A percentile compares a stretch with the other conserved stretches of the same genome.
These are phyloP conservation scores for Dalbergia cochinchinensis DNA, from an alignment of 306 rosid species.

Conservation along the genomic window DNA sequence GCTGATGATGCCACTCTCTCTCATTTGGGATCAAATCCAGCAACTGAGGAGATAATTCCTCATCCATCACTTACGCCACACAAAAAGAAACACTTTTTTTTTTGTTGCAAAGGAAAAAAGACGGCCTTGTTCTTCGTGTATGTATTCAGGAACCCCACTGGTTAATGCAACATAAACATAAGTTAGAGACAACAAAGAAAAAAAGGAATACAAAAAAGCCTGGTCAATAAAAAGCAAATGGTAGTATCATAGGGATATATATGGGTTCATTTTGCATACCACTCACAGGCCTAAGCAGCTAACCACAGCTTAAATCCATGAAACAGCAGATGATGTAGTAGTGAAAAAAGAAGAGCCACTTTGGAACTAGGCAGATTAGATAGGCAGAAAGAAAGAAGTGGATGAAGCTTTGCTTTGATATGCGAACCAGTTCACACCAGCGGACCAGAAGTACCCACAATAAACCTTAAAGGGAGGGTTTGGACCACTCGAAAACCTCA, in stretches of 20 bases:
- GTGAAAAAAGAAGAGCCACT: slow-evolving; percentile 8
- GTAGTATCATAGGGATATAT: background rate
- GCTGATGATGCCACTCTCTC: slow-evolving; percentile 55
- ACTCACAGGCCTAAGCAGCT: background rate
- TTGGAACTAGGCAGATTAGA: background rate
- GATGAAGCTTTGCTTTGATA: slow-evolving; percentile 9
- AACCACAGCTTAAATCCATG: slow-evolving; percentile 51
- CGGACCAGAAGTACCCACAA: background rate
- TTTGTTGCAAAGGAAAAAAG: background rate
- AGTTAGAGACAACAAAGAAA: slow-evolving; percentile 16
- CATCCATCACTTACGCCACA: slow-evolving; percentile 58
- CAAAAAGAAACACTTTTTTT: background rate
- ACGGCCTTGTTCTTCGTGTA: background rate
- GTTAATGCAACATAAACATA: slow-evolving; percentile 36
- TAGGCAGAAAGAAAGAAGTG: background rate
- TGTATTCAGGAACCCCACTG: slow-evolving; percentile 21
- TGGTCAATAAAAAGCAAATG: background rate
- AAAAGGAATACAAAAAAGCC: background rate
- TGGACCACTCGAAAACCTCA: slow-evolving; percentile 1
- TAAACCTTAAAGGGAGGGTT: slow-evolving; percentile 26
- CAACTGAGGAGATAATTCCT: slow-evolving; percentile 67
- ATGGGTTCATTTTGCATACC: slow-evolving; percentile 18
- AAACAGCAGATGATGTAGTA: slow-evolving; percentile 40
- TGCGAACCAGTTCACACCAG: background rate
- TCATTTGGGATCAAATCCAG: slow-evolving; percentile 73